Evolutionary conservation across 192 early-diverging fungal genomes (phyloP), one percentile per base, ranked within the genome.

Genomic region (Coemansia sp.): DNA sequence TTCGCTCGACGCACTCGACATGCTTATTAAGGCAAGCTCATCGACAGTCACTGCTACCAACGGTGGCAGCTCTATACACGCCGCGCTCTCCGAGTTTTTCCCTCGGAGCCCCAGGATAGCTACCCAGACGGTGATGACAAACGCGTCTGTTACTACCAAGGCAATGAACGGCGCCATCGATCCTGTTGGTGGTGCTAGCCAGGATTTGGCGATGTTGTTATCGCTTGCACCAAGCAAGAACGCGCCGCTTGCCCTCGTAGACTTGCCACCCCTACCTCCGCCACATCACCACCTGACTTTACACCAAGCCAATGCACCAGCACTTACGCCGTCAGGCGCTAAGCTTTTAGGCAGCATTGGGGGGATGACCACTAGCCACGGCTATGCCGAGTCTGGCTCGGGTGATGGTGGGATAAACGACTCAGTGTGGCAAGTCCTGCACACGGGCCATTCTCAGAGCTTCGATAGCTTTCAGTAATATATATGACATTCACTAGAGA

Each of bases 111-210:
- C 65, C 40, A 24, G 36, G 42, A 67, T 74, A 35, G 66, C 73
- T 8, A 61, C 45, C 3, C 73, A 69, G 13, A 44, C 73, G 17
- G 64, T 80, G 1, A 36, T 67, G 29, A 80, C 78, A 42, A 67
- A 74, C 54, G 62, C 42, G 4, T 80, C 73, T 1, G 62, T 74
- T 37, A 80, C 78, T 10, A 74, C 78, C 8, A 80, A 75, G 63
- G 78, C 78, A 21, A 69, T 75, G 78, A 72, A 65, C 59, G 70
- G 72, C 7, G 69, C 45, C 19, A 80, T 80, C 27, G 59, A 75
- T 45, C 10, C 64, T 27, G 21, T 46, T 31, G 40, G 29, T 19
- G 60, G 61, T 27, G 19, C 35, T 16, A 31, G 46, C 36, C 40
- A 45, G 27, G 36, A 46, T 57, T n/a, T 48, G 21, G 44, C 54